A percentile compares a stretch with the other conserved stretches of the same genome.
These are phyloP conservation scores for Pseudovirgaria hyperparasitica DNA, from an alignment of 2,329 filamentous ascomycete genomes.

Conservation along the genomic window DNA sequence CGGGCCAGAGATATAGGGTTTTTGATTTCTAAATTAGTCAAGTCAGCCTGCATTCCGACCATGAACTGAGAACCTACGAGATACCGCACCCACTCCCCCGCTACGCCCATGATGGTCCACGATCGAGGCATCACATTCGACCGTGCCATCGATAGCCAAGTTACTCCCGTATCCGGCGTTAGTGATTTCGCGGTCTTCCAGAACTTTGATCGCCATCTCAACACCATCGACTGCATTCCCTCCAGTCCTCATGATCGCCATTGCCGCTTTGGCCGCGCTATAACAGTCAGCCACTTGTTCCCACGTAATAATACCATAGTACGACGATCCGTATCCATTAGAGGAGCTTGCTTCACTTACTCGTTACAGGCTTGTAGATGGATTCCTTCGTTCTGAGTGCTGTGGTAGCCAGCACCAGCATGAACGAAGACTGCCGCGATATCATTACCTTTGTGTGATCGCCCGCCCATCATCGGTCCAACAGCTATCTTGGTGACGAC, in stretches of 20 bases:
- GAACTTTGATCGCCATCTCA: conserved; percentile 71
- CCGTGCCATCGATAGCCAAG: conserved; percentile 73
- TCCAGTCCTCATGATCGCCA: conserved; percentile 67
- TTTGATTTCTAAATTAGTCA: conserved; percentile 54
- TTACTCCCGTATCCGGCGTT: conserved; percentile 97
- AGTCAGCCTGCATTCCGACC: conserved; percentile 7
- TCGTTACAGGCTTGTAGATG: conserved; percentile 81
- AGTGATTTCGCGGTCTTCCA: conserved; percentile 92
- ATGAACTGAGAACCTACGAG: conserved; percentile 47
- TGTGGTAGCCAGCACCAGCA: conserved; percentile 90
- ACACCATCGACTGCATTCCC: conserved; percentile 77
- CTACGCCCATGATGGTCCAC: conserved; percentile 86
- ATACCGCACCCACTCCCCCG: conserved; percentile 82
- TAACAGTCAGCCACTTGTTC: conserved; percentile 6
- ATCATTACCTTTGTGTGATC: conserved; percentile 28
- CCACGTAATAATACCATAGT: background rate
- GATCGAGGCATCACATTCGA: conserved; percentile 90
- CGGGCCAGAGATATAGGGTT: conserved; percentile 87
- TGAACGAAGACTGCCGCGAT: conserved; percentile 83
- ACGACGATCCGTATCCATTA: too few relatives aligned
- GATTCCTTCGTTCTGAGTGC: conserved; percentile 66
- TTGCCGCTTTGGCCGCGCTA: conserved; percentile 73
- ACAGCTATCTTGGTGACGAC: too few relatives aligned
- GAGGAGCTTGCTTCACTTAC: conserved; percentile 40
- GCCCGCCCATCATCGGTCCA: too few relatives aligned